Percentiles rank a stretch among this genome's conserved stretches.
These are phyloP conservation scores for Przewalskia tangutica DNA, from an alignment of 257 asterid genomes.

Conservation along the genomic window DNA sequence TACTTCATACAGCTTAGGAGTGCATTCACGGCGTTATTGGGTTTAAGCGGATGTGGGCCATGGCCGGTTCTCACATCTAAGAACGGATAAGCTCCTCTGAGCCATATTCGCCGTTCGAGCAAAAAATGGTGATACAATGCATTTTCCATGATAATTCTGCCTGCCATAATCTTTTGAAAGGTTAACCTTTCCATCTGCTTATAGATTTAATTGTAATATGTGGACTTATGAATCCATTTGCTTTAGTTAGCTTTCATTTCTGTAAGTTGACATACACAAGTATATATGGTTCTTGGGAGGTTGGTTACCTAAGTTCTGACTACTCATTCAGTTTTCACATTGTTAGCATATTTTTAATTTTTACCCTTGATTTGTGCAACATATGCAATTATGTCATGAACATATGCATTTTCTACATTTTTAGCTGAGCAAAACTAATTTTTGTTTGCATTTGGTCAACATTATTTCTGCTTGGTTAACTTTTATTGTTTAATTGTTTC, in stretches of 20 bases:
- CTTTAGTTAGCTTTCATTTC: neutral
- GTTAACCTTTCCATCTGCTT: neutral
- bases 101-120: too few relatives aligned
- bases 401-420: neutral
- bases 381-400: neutral
- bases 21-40: too few relatives aligned
- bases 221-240: neutral
- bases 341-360: neutral
- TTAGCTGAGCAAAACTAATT: neutral
- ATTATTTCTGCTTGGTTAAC: neutral
- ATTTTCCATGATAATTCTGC: neutral
- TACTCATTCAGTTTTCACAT: neutral
- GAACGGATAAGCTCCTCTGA: too few relatives aligned
- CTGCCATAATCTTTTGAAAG: constrained; percentile 1
- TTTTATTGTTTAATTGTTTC: neutral
- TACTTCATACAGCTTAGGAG: neutral
- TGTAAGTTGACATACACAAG: neutral
- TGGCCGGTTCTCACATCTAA: too few relatives aligned
- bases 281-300: neutral
- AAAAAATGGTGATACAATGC: neutral
- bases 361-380: neutral
- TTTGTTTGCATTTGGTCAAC: neutral
- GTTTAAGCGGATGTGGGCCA: too few relatives aligned
- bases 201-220: neutral
- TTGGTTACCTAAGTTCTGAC: neutral